These are phyloP conservation scores for Talaromyces sp. DNA, from an alignment of 2,329 filamentous ascomycete species.

Conservation along the genomic window DNA sequence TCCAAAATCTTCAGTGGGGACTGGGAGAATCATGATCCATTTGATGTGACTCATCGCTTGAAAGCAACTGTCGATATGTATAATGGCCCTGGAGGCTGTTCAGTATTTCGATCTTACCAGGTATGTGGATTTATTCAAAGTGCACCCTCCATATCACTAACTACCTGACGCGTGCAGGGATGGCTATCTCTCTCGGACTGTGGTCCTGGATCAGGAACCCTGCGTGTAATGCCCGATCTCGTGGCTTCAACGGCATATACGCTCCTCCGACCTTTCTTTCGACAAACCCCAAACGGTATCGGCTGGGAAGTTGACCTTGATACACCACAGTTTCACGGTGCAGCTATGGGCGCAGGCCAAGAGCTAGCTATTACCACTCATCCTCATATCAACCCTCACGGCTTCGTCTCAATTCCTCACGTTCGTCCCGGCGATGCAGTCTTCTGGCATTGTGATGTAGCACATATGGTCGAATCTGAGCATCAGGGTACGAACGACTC, in stretches of 20 bases:
- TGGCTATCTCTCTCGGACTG: conserved; percentile 44
- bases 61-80: conserved; percentile 28
- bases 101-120: conserved; percentile 32
- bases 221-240: conserved; percentile 43
- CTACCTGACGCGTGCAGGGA: conserved; percentile 27
- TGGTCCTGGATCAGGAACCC: conserved; percentile 35
- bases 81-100: conserved; percentile 36
- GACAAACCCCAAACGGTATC: conserved; percentile 31
- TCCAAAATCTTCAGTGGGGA: conserved; percentile 36
- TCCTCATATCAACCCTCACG: conserved; percentile 41
- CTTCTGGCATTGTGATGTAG: conserved; percentile 43
- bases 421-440: conserved; percentile 42
- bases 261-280: conserved; percentile 40
- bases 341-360: conserved; percentile 35
- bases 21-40: conserved; percentile 38
- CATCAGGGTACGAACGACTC: conserved; percentile 34
- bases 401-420: conserved; percentile 37
- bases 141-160: not conserved
- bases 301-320: conserved; percentile 38
- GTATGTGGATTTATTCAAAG: not conserved
- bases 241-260: conserved; percentile 39
- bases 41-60: conserved; percentile 37
- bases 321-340: conserved; percentile 39
- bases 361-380: conserved; percentile 34
- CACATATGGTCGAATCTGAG: conserved; percentile 42